Conservation (phyloP, 805 yeast species). For the Debaryomyces tyrocola region DNA sequence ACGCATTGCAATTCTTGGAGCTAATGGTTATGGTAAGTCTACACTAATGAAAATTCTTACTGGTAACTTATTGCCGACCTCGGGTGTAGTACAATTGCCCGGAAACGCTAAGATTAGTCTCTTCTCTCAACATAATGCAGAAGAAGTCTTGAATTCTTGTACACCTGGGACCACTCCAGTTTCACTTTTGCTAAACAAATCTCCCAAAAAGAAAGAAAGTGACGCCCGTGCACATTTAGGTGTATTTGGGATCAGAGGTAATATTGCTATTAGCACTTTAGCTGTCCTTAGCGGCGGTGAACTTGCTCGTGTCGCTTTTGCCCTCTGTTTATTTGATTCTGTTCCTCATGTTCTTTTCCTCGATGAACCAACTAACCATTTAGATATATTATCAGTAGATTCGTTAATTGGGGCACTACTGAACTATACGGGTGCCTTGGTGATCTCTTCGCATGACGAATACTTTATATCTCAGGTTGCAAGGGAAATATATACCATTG, state of each 20-base stretch:
- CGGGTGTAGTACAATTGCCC: neutral
- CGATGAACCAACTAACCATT: constrained; percentile 99
- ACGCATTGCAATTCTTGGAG: constrained; percentile 9
- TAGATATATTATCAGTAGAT: constrained; percentile 97
- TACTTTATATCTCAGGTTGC: neutral
- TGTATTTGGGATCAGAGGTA: neutral
- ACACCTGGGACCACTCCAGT: neutral
- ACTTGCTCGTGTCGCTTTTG: neutral
- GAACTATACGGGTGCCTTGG: constrained; percentile 93
- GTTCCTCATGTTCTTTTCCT: constrained; percentile 81
- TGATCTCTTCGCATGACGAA: constrained; percentile 88
- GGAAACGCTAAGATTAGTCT: constrained; percentile 1
- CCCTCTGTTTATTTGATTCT: neutral
- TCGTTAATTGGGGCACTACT: constrained; percentile 96
- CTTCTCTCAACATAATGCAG: constrained; percentile 1
- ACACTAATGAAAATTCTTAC: constrained; percentile 87
- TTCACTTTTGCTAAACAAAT: neutral
- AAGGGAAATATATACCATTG: neutral
- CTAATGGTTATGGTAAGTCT: constrained; percentile 53
- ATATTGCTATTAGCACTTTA: neutral
- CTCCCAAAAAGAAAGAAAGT: neutral
- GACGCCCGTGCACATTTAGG: constrained; percentile 1
- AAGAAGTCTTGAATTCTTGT: neutral
- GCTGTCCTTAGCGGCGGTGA: neutral
- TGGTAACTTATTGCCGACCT: constrained; percentile 4